Percentiles rank a stretch among this genome's conserved stretches.
Conservation (phyloP, 2,329 filamentous ascomycete species). For the Apiospora koreana region DNA sequence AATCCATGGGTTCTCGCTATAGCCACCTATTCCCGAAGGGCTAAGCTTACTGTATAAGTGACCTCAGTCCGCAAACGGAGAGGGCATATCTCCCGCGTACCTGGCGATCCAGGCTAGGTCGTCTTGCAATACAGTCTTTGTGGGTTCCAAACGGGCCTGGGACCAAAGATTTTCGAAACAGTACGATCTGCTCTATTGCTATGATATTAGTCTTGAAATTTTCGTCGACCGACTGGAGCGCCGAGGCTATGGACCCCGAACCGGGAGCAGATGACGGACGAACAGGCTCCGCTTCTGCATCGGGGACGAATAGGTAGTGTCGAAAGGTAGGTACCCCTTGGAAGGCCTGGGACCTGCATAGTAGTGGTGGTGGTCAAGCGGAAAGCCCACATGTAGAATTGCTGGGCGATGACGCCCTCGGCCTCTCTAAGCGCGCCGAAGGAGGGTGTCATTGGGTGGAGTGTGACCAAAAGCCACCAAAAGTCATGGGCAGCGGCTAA, state of each 20-base stretch:
- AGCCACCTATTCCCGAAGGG: neutral
- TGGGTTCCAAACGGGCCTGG: neutral
- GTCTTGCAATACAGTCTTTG: neutral
- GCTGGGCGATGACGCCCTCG: neutral
- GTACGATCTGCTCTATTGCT: no score
- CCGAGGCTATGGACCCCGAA: neutral
- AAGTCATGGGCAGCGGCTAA: neutral
- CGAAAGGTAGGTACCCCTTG: neutral
- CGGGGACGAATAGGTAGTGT: neutral
- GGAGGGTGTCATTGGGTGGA: conserved; percentile 5
- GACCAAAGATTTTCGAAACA: no score
- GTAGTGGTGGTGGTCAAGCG: neutral
- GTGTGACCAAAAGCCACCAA: neutral
- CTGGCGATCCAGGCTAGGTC: neutral
- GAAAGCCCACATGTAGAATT: neutral
- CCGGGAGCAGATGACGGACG: neutral
- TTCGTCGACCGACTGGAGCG: neutral
- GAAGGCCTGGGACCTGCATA: neutral
- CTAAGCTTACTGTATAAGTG: neutral
- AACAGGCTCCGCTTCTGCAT: neutral
- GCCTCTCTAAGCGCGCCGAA: neutral
- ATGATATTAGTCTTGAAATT: no score
- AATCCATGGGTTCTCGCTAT: neutral
- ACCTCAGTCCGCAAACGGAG: neutral
- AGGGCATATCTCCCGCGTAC: neutral